Evolutionary conservation across 2,329 filamentous ascomycete species (phyloP), one percentile per base, ranked within the genome.

Genomic region (Stagonosporopsis chrysanthemi): DNA sequence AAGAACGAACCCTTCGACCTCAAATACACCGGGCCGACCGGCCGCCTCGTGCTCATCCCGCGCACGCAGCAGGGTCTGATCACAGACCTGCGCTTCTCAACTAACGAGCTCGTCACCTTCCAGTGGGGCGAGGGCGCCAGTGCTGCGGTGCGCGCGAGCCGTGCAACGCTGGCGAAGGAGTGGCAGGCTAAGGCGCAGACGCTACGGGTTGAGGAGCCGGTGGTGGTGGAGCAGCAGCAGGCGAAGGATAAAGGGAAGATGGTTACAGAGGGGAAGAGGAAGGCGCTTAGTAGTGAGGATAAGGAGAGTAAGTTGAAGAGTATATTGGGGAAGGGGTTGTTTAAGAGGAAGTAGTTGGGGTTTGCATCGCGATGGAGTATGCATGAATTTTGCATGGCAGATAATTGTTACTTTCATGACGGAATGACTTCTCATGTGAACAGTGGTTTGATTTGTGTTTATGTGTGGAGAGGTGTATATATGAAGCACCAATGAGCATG

Each of bases 91-190:
- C 86, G 88, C 14, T 84, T 97, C 61, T 83, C 82, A 3, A 87
- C 88, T 6, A 84, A 86, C 31, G 88, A 93, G 29, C 80, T 96
- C 8, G 80, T 97, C 40, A 94, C 89, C 58, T 84, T 96, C 59
- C 78, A 87, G 1, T 96, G 92, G 90, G 85, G 87, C 19, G 84
- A 88, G 43, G 81, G 76, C 35, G 89, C 88, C 1, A 81, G 84
- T n/a, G 68, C 78, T 1, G 78, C 82, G 11, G 83, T 82, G 4
- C 81, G 88, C 57, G 82, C 82, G 28, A 78, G 52, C 77, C 65
- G 67, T 23, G 79, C 84, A 15, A 86, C 90, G 49, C 75, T 95
- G 54, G 88, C 85, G 60, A 74, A 79, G 39, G 83, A 86, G 61
- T 79, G 75, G 63, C 83, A 85, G 26, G 81, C 82, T 49, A 81